Base-by-base conservation (phyloP, 768 basidiomycete genomes). In the Brasilioporus rufonigricans region DNA sequence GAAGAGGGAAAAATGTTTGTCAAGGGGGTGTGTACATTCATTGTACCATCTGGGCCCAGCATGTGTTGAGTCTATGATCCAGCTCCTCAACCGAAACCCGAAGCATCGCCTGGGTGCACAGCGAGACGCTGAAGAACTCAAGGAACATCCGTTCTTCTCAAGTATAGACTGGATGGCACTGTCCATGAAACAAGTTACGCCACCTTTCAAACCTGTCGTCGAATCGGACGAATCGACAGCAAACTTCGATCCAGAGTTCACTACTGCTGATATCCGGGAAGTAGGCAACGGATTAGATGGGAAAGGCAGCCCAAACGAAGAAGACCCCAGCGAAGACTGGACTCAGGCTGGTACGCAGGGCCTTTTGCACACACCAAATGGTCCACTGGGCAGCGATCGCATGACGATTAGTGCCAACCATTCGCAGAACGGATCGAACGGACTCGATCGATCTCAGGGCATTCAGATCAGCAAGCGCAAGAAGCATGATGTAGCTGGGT, bases 1-100 rank as follows among this genome's bases (percentile, higher is more conserved):
- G 97, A 99, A 65, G 95, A 98, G 45, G 97, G 97, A 44, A 99
- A 99, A 75, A 89, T 95, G 75, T 99, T 98, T 62, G 97, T 99
- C 65, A 98, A 98, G 74, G 93, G 92, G 59, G 95, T 98, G 62
- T 76, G 92, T 83, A 10, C 48, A 47, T 47, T 65, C 27, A 52
- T 49, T 47, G 27, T 38, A 43, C 32, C n/a, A 46, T 24, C 51
- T 40, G 44, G 23, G 45, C 57, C 48, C 52, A 58, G 61, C 45
- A 45, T 50, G 44, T 58, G 48, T 46, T 64, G 31, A 67, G 26
- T 32, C 16, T 12, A 33, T 59, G 49, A 29, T 58, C 54, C 70
- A 98, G 96, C 87, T 99, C 52, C 82, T 99, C 44, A 98, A 98
- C 73, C 86, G 97, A 54, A 98, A 98, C 70, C 97, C 97, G n/a